These are phyloP conservation scores for Colletotrichum navitas DNA, from an alignment of 2,329 filamentous ascomycete species.

Conservation along the genomic window DNA sequence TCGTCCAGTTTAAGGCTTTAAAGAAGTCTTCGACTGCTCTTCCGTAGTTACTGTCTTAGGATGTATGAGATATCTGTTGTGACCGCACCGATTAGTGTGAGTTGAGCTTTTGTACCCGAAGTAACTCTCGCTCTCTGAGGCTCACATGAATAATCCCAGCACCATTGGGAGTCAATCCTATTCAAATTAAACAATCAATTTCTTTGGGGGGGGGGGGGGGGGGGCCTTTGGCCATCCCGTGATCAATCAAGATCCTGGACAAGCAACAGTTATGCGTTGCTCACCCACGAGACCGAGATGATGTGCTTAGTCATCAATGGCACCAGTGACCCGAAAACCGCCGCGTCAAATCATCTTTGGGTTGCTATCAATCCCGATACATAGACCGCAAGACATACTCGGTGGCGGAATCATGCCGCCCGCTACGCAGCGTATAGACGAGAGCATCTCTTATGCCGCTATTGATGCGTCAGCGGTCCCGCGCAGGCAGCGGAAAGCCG, in stretches of 20 bases:
- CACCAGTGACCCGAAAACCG: background rate
- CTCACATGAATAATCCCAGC: too few relatives aligned
- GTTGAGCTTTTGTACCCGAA: background rate
- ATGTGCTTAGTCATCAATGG: background rate
- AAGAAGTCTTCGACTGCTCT: background rate
- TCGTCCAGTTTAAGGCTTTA: background rate
- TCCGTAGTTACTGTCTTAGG: background rate
- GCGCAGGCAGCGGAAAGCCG: slow-evolving; percentile 9
- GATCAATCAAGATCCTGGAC: background rate
- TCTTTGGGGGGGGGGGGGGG: too few relatives aligned
- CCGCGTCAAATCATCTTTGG: background rate
- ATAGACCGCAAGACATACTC: background rate
- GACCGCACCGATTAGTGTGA: background rate
- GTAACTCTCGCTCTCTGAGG: too few relatives aligned
- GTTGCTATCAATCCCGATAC: background rate
- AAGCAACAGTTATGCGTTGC: background rate
- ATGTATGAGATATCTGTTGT: background rate
- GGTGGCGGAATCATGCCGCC: background rate
- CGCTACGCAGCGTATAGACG: background rate
- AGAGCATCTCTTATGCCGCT: background rate
- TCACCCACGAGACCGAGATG: background rate
- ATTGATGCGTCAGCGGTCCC: background rate
- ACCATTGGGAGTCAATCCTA: background rate
- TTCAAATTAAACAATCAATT: background rate
- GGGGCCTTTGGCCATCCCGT: background rate